Base-by-base conservation (phyloP, 208 protist genomes). In the Herpetomonas muscarum region DNA sequence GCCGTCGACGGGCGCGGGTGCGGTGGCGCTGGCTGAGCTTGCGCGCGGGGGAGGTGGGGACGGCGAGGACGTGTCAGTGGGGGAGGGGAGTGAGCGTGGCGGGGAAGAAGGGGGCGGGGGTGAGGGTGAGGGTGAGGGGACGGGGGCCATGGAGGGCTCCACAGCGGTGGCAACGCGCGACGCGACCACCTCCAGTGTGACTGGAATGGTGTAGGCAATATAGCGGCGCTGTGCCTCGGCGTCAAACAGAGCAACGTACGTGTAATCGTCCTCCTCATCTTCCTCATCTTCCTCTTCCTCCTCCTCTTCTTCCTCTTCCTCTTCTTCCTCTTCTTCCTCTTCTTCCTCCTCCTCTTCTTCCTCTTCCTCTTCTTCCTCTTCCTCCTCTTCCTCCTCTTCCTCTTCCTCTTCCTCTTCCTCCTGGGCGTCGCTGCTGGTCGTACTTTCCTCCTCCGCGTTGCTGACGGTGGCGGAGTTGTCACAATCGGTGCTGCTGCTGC, bases 171-270 rank as follows among this genome's bases (percentile, higher is more conserved):
- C n/a, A n/a, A n/a, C n/a, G n/a, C n/a, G n/a, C n/a, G n/a, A n/a
- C n/a, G n/a, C n/a, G n/a, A 65, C 59, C n/a, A 71, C 36, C 46
- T 74, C 56, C 9, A 80, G 42, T 13, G 74, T 76, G 25, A 80
- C 42, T n/a, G 74, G 74, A 24, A 68, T 61, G 22, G 52, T 32
- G 64, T 80, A 80, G 28, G 72, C 64, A 37, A 80, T 73, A 60
- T 56, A 73, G 21, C 74, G 74, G 21, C 26, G 47, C 32, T 44
- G 37, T 4, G 66, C 64, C 15, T 64, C 56, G 0, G 59, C 39
- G 30, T 80, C 66, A n/a, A 68, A n/a, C 29, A 69, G 67, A 15
- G 61, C 69, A 1, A 44, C 56, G 61, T 76, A 80, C 42, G 61
- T n/a, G 37, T 73, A 75, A 7, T 51, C 39, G 32, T 53, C 44